Conservation (phyloP, 768 basidiomycete species). For the Phanerodontia chrysosporium region DNA sequence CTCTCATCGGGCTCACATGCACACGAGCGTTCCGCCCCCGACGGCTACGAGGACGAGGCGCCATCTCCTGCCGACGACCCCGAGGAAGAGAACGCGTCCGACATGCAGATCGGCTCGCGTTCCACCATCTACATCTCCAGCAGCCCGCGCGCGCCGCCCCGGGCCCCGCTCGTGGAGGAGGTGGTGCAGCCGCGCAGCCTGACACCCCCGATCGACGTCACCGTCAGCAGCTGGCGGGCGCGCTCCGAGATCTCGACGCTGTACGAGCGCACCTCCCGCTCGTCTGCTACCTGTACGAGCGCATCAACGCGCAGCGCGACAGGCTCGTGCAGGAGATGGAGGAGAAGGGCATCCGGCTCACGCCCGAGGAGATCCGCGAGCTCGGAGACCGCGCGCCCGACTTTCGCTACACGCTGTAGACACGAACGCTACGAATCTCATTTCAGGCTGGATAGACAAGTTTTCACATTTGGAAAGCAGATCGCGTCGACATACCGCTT, state of each 20-base stretch:
- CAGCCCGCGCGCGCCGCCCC: neutral
- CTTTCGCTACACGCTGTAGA: no score
- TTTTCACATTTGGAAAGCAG: no score
- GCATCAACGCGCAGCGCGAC: no score
- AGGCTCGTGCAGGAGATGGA: no score
- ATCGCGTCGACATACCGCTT: no score
- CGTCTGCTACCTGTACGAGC: no score
- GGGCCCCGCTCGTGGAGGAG: neutral
- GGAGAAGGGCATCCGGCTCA: no score
- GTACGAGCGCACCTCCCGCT: no score
- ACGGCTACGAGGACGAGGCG: neutral
- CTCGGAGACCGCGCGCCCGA: no score
- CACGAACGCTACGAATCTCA: no score
- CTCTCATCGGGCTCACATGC: neutral
- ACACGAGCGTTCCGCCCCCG: neutral
- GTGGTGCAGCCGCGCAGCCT: neutral
- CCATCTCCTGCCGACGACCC: neutral
- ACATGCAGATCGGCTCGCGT: neutral
- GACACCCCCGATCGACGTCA: neutral
- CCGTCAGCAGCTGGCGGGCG: neutral
- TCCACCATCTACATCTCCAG: slow-evolving; percentile 1
- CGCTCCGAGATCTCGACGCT: neutral
- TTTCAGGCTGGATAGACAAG: no score
- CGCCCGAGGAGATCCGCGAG: no score
- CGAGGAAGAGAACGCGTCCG: neutral